phyloP scores from a whole-genome alignment of 345 rosid genomes.

The Citropsis articulata region DNA sequence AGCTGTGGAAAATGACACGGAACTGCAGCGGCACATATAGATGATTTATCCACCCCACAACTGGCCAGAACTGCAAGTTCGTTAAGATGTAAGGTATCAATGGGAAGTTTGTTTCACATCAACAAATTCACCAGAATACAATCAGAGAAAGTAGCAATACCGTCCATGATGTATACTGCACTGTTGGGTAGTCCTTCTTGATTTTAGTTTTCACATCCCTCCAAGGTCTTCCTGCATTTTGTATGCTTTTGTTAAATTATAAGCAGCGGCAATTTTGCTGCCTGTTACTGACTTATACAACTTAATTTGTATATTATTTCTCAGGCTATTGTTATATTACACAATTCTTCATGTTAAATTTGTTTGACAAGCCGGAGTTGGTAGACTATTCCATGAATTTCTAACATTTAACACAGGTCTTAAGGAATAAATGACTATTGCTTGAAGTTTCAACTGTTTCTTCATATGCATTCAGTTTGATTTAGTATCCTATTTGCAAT shows the following conservation, averaged over 20 bases:
- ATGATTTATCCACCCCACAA: constrained; percentile 88
- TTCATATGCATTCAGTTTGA: background rate
- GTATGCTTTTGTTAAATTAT: constrained; percentile 3
- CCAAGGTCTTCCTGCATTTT: constrained; percentile 83
- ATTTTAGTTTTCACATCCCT: constrained; percentile 64
- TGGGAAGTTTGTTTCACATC: background rate
- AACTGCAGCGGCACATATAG: constrained; percentile 79
- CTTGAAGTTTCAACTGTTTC: background rate
- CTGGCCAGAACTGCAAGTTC: constrained; percentile 77
- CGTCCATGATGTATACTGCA: constrained; percentile 84
- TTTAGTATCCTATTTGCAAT: background rate
- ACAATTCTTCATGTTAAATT: background rate
- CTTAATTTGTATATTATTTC: background rate
- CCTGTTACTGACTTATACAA: background rate
- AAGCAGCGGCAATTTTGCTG: background rate
- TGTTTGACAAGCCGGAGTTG: background rate
- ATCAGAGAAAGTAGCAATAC: constrained; percentile 31
- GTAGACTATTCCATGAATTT: background rate
- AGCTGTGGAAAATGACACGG: constrained; percentile 78
- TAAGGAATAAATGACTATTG: background rate
- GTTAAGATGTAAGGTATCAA: background rate
- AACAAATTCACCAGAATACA: background rate
- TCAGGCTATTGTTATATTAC: background rate
- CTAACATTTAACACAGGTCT: background rate
- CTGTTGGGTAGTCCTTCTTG: constrained; percentile 68